Percentiles rank a stretch among this genome's conserved stretches.
These are phyloP conservation scores for Beta lomatogona DNA, from an alignment of 179 eudicot species.

Conservation along the genomic window DNA sequence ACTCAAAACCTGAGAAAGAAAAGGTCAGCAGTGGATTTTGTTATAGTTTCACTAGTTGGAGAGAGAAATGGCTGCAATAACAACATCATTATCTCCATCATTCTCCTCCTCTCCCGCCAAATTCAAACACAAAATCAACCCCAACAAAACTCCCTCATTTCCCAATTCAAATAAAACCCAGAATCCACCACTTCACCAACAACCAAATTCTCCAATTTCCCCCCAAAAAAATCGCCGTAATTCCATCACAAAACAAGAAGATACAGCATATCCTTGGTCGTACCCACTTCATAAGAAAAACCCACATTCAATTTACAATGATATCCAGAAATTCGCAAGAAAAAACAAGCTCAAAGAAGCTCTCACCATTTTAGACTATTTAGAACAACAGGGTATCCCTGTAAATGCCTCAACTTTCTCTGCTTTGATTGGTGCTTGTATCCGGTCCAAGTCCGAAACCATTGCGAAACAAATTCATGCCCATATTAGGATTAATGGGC, in stretches of 20 bases:
- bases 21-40: too few relatives aligned
- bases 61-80: conserved; percentile 23
- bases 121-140: conserved; percentile 20
- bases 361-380: conserved; percentile 60
- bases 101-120: conserved; percentile 29
- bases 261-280: conserved; percentile 45
- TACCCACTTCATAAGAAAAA: conserved; percentile 63
- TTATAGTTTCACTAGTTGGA: too few relatives aligned
- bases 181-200: background rate
- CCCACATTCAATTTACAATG: conserved; percentile 67
- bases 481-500: conserved; percentile 66
- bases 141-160: background rate
- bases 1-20: too few relatives aligned
- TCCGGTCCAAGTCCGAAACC: conserved; percentile 43
- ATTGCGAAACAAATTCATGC: conserved; percentile 57
- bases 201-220: conserved; percentile 5
- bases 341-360: conserved; percentile 58
- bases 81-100: conserved; percentile 27
- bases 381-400: conserved; percentile 73
- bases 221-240: conserved; percentile 6
- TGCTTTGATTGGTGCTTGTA: conserved; percentile 52
- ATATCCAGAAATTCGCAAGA: conserved; percentile 56
- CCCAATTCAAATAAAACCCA: conserved; percentile 12
- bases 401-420: conserved; percentile 74
- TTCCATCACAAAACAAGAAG: background rate